Evolutionary conservation across 495 filamentous ascomycete genomes (phyloP).

Genomic region (Evernia prunastri): DNA sequence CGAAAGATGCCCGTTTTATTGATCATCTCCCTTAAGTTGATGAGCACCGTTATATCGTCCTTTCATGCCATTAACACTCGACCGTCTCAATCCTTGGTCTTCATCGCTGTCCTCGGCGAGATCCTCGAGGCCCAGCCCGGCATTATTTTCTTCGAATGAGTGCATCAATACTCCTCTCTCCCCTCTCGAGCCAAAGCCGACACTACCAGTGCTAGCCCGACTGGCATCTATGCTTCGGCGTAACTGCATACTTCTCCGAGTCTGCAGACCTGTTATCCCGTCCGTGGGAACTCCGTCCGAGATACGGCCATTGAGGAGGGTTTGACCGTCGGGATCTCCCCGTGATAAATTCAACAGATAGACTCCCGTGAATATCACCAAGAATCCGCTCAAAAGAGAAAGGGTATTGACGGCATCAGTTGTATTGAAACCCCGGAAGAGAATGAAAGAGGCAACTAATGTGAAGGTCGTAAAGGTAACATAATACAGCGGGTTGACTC

Average conservation of each 20-base stretch:
- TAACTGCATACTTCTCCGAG: slow-evolving; percentile 86
- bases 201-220: slow-evolving; percentile 51
- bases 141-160: slow-evolving; percentile 70
- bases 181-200: slow-evolving; percentile 43
- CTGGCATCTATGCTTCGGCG: slow-evolving; percentile 59
- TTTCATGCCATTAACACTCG: slow-evolving; percentile 12
- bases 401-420: slow-evolving; percentile 89
- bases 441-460: slow-evolving; percentile 90
- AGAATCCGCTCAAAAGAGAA: slow-evolving; percentile 86
- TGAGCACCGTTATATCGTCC: slow-evolving; percentile 27
- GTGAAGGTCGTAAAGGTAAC: slow-evolving; percentile 98
- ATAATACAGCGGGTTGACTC: slow-evolving; percentile 97
- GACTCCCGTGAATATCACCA: slow-evolving; percentile 93
- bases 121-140: slow-evolving; percentile 59
- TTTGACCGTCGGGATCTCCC: slow-evolving; percentile 75
- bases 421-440: slow-evolving; percentile 96
- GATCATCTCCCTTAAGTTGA: slow-evolving; percentile 39
- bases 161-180: slow-evolving; percentile 79
- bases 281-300: slow-evolving; percentile 77
- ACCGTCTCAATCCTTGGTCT: slow-evolving; percentile 24
- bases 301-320: slow-evolving; percentile 55
- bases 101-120: slow-evolving; percentile 67
- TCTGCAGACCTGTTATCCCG: slow-evolving; percentile 79
- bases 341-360: slow-evolving; percentile 95
- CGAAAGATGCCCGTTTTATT: slow-evolving; percentile 29